Percentiles rank a stretch among this genome's conserved stretches.
These are phyloP conservation scores for Linum tenue DNA, from an alignment of 345 rosid genomes.

Conservation along the genomic window DNA sequence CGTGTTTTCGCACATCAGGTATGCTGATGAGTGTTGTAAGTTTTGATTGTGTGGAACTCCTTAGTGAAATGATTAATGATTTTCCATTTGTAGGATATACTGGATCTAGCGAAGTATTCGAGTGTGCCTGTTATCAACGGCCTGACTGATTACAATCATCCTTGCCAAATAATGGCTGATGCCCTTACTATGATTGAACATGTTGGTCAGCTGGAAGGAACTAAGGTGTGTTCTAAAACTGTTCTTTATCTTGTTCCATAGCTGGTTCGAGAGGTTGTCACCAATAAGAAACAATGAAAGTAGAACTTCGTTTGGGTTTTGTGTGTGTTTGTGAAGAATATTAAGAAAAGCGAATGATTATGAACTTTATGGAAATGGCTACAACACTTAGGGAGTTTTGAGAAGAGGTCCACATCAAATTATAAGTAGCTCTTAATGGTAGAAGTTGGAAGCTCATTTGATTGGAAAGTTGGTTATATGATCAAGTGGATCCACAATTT, in stretches of 20 bases:
- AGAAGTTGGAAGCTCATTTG: too few relatives aligned
- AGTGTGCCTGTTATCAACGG: background rate
- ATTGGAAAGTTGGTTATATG: background rate
- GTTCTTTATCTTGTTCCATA: background rate
- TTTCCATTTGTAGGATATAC: conserved; percentile 50
- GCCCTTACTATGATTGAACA: conserved; percentile 95
- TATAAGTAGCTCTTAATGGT: too few relatives aligned
- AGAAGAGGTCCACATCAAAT: too few relatives aligned
- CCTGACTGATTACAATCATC: conserved; percentile 32
- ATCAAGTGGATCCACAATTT: conserved; percentile 2
- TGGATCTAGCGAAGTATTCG: conserved; percentile 80
- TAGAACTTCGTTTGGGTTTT: too few relatives aligned
- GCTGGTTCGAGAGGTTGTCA: too few relatives aligned
- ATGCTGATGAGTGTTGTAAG: conserved; percentile 59
- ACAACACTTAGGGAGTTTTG: too few relatives aligned
- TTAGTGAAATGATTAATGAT: background rate
- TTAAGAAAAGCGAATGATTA: too few relatives aligned
- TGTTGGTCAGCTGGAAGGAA: conserved; percentile 71
- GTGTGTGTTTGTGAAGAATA: too few relatives aligned
- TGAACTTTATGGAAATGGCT: too few relatives aligned
- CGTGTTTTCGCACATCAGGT: conserved; percentile 98
- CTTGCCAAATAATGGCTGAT: conserved; percentile 97
- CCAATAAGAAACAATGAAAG: too few relatives aligned
- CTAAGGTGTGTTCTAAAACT: conserved; percentile 47
- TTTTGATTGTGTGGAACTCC: conserved; percentile 1